Evolutionary conservation across 2,329 filamentous ascomycete species (phyloP).

Genomic region (Immersiporthe knoxdaviesiana): DNA sequence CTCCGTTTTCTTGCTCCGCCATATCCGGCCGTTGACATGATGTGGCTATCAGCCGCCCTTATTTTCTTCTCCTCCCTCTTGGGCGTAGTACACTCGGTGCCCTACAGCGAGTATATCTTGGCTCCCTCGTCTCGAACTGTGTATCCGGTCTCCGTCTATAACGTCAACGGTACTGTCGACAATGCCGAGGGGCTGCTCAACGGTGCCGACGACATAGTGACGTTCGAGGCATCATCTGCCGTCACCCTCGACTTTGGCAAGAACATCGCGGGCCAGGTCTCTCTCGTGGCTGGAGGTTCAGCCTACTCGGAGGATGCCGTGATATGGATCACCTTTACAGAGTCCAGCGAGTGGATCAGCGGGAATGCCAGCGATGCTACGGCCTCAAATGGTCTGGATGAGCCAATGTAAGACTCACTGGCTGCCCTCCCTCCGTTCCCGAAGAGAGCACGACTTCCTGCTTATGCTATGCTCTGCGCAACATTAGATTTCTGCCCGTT

Average conservation of each 20-base stretch:
- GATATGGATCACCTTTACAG: slow-evolving; percentile 45
- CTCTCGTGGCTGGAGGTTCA: slow-evolving; percentile 36
- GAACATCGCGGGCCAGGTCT: slow-evolving; percentile 44
- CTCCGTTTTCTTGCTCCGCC: background rate
- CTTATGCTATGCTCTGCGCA: background rate
- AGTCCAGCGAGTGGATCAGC: slow-evolving; percentile 52
- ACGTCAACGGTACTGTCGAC: slow-evolving; percentile 29
- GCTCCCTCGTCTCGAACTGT: slow-evolving; percentile 31
- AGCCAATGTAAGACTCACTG: slow-evolving; percentile 15
- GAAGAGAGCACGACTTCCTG: background rate
- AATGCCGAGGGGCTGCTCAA: slow-evolving; percentile 32
- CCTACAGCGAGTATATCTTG: slow-evolving; percentile 32
- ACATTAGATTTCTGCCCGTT: slow-evolving; percentile 15
- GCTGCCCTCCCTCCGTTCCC: background rate
- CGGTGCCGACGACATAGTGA: slow-evolving; percentile 27
- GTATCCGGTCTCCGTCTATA: slow-evolving; percentile 27
- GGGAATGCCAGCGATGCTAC: slow-evolving; percentile 46
- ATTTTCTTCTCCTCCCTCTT: background rate
- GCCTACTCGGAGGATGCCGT: slow-evolving; percentile 35
- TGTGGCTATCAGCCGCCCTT: slow-evolving; percentile 11
- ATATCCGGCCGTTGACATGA: background rate
- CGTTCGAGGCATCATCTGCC: slow-evolving; percentile 34
- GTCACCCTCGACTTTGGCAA: slow-evolving; percentile 44
- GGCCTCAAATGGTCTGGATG: slow-evolving; percentile 19
- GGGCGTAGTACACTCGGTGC: slow-evolving; percentile 9